Conservation (phyloP, 1,284 basidiomycete species). For the Apiotrichum gamsii region DNA sequence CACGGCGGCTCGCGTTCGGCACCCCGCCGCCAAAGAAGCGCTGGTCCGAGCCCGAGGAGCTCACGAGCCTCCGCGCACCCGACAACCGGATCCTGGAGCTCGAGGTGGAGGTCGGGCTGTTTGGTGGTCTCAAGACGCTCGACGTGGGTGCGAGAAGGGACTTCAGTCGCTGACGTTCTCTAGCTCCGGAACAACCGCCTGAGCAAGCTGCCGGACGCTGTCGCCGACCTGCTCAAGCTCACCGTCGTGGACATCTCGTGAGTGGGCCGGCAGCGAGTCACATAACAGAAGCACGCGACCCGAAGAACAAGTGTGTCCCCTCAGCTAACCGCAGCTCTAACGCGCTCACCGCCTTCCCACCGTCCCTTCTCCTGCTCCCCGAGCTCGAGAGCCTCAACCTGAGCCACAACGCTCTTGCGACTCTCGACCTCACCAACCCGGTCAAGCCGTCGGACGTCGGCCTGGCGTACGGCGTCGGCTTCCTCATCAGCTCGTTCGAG, state of each 20-base stretch:
- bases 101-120: conserved; percentile 42
- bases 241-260: conserved; percentile 41
- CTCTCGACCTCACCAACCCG: conserved; percentile 32
- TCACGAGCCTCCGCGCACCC: conserved; percentile 30
- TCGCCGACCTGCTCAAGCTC: conserved; percentile 43
- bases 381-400: conserved; percentile 38
- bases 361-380: conserved; percentile 38
- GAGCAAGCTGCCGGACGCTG: conserved; percentile 28
- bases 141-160: conserved; percentile 31
- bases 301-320: neutral
- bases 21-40: conserved; percentile 15
- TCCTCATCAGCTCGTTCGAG: conserved; percentile 38
- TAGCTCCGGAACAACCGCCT: conserved; percentile 37
- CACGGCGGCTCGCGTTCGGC: conserved; percentile 15
- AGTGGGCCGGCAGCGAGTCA: too few species aligned
- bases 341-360: conserved; percentile 30
- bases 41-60: conserved; percentile 42
- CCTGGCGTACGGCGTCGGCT: conserved; percentile 39
- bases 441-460: conserved; percentile 39
- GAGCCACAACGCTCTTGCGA: conserved; percentile 36
- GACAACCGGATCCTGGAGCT: conserved; percentile 32
- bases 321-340: conserved; percentile 27
- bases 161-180: neutral
- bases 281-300: too few species aligned
- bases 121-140: conserved; percentile 40